Base-by-base conservation (phyloP, 2,329 filamentous ascomycete genomes). In the Fusarium transvaalense region DNA sequence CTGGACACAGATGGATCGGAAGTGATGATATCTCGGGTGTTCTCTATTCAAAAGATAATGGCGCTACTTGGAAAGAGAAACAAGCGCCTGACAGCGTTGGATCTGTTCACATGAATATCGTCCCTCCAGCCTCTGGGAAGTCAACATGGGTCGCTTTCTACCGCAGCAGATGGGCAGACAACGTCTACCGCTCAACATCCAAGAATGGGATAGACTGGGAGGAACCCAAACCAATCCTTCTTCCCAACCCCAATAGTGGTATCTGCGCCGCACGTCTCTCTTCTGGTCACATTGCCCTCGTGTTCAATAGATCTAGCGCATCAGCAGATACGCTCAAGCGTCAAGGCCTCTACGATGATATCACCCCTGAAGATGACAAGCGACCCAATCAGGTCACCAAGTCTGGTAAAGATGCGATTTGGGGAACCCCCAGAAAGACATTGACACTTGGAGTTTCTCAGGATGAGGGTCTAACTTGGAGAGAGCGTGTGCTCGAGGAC, bases 191-290 rank as follows among this genome's bases (percentile, higher is more conserved):
- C 0, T 81, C 82, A 1, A 80, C 76, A 1, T 83, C 82, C 1
- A 12, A 56, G 0, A 75, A 82, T 52, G 78, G 82, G 0, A 61
- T 83, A 5, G 66, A 76, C 34, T 83, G 82, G 82, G 72, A 70
- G 6, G 54, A 68, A 10, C 80, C 81, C 0, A 62, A 71, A 10
- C 65, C 79, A 3, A 82, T 76, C 0, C 31, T 34, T 1, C 74
- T 83, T 1, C 81, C 81, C 1, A 83, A 83, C 38, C 82, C 82
- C 3, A 83, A 83, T 57, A 78, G 80, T 8, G 81, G 82, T 0
- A 81, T 74, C 14, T 79, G 80, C 31, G 76, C 78, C 8, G 78
- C 78, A 4, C 77, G 78, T 0, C 66, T 83, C 1, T 66, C 77
- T 0, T 79, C 78, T 3, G 81, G 79, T 0, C 71, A 71, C 0